phyloP scores from a whole-genome alignment of 805 yeast genomes.

The Candida sithepensis region DNA sequence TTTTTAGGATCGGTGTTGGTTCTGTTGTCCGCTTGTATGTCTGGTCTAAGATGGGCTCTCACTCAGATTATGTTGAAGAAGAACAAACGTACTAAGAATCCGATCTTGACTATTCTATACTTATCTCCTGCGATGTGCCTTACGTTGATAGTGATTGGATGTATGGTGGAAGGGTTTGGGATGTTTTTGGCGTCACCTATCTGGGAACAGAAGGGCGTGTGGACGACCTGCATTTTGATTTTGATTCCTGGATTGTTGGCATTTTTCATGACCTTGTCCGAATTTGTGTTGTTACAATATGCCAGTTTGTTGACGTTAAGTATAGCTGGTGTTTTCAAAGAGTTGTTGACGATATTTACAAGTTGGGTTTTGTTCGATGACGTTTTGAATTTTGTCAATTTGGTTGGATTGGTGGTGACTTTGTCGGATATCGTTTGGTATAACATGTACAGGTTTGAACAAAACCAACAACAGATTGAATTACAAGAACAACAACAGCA shows the following conservation, averaged over 20 bases:
- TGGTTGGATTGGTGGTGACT: conserved; percentile 71
- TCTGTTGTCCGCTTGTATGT: conserved; percentile 69
- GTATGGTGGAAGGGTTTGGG: conserved; percentile 63
- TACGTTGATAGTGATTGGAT: conserved; percentile 58
- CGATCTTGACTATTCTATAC: conserved; percentile 79
- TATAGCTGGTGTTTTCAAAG: conserved; percentile 91
- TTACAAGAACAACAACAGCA: conserved; percentile 1
- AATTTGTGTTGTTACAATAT: conserved; percentile 74
- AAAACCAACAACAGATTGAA: conserved; percentile 17
- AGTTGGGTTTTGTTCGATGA: conserved; percentile 76
- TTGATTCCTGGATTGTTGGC: conserved; percentile 83
- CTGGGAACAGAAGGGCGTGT: conserved; percentile 61
- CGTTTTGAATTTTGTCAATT: conserved; percentile 59
- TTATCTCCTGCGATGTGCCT: conserved; percentile 81
- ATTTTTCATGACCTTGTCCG: conserved; percentile 84
- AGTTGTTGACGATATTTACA: conserved; percentile 73
- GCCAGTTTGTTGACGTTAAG: conserved; percentile 85
- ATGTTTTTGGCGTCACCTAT: conserved; percentile 50
- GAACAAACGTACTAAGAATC: conserved; percentile 60
- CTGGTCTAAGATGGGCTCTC: conserved; percentile 93
- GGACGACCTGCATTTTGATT: conserved; percentile 53
- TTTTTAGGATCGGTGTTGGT: conserved; percentile 70
- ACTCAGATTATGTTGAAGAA: conserved; percentile 76
- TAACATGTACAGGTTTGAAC: conserved; percentile 57
- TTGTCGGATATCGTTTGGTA: conserved; percentile 79